Conservation (phyloP, 768 basidiomycete genomes). For the Podaxis pistillaris region DNA sequence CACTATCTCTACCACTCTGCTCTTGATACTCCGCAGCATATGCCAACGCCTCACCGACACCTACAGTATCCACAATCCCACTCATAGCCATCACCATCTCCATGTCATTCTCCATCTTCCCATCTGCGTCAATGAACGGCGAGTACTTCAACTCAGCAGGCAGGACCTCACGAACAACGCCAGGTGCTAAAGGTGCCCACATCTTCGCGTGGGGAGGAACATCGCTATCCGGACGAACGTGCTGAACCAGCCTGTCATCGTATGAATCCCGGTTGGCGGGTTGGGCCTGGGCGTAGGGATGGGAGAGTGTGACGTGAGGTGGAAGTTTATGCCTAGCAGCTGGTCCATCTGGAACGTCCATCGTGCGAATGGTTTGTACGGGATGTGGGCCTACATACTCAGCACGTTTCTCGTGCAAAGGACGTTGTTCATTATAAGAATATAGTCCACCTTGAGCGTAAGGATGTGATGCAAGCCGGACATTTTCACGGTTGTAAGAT, state of each 20-base stretch:
- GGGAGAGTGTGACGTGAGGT: constrained; percentile 33
- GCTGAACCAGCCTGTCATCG: constrained; percentile 30
- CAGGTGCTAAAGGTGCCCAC: constrained; percentile 51
- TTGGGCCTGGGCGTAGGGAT: constrained; percentile 42
- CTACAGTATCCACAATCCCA: constrained; percentile 41
- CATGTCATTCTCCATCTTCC: constrained; percentile 19
- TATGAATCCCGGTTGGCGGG: constrained; percentile 33
- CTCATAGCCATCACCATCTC: background rate
- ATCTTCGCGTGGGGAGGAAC: constrained; percentile 44
- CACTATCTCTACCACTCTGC: constrained; percentile 36
- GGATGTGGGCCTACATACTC: constrained; percentile 39
- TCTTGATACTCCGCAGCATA: constrained; percentile 33
- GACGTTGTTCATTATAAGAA: constrained; percentile 11
- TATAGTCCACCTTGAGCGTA: constrained; percentile 46
- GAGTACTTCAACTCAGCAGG: constrained; percentile 48
- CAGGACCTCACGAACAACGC: constrained; percentile 41
- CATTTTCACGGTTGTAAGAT: constrained; percentile 26
- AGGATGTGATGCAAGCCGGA: constrained; percentile 42
- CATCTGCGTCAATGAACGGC: constrained; percentile 34
- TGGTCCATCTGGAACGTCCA: constrained; percentile 14
- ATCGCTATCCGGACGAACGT: constrained; percentile 33
- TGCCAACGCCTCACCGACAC: constrained; percentile 62
- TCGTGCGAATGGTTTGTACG: constrained; percentile 8
- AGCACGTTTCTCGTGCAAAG: constrained; percentile 18
- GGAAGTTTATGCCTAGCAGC: constrained; percentile 32